These are phyloP conservation scores for Globisporangium recalcitrans DNA, from an alignment of 352 stramenopile species.

Conservation along the genomic window DNA sequence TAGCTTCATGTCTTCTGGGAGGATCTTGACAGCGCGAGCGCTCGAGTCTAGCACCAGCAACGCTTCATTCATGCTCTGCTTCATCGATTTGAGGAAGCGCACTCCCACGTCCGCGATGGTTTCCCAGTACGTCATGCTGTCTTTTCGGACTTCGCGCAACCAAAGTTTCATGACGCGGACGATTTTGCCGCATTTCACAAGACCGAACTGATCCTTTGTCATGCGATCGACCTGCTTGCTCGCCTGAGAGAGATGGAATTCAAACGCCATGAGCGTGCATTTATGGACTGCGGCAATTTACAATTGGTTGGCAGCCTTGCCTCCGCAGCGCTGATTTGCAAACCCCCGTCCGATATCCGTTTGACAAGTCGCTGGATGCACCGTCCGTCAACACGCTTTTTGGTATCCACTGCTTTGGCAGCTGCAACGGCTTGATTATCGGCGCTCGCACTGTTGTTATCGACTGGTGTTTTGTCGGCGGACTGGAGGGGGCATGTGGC, in stretches of 20 bases:
- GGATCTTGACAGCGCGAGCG: conserved; percentile 9
- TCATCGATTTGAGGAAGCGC: conserved; percentile 15
- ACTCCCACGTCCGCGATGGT: conserved; percentile 18
- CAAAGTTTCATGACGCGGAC: conserved; percentile 43
- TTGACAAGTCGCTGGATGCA: conserved; percentile 37
- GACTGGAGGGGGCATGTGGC: conserved; percentile 14
- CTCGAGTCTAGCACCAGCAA: conserved; percentile 8
- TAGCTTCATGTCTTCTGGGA: conserved; percentile 9
- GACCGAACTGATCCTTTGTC: conserved; percentile 32
- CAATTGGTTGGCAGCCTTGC: conserved; percentile 17
- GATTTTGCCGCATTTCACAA: conserved; percentile 43
- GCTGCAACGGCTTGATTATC: conserved; percentile 2
- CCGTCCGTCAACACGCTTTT: conserved; percentile 33
- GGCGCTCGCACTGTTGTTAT: not conserved
- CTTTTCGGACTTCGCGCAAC: conserved; percentile 25
- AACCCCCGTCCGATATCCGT: conserved; percentile 34
- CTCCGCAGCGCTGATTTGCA: conserved; percentile 27
- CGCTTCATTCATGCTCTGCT: conserved; percentile 17
- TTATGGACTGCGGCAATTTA: no score
- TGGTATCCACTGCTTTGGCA: conserved; percentile 21
- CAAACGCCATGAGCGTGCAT: not conserved
- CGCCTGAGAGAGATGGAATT: conserved; percentile 24
- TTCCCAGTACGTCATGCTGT: conserved; percentile 33
- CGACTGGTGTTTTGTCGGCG: not conserved
- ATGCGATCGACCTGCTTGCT: conserved; percentile 28